Conservation (phyloP, 2,329 filamentous ascomycete genomes). For the Pseudogymnoascus sp. region DNA sequence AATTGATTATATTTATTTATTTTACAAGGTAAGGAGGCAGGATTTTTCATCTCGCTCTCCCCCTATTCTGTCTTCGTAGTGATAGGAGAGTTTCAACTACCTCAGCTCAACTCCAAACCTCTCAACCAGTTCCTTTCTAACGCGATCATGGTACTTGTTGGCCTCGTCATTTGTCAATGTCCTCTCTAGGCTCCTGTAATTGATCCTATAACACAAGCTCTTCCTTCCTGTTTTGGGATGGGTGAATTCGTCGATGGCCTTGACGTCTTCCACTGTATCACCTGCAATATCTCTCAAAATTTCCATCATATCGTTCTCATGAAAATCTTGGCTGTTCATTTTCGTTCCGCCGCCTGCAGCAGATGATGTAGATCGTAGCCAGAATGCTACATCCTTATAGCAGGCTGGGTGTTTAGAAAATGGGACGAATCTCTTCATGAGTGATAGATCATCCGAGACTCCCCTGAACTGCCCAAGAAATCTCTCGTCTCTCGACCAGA, state of each 20-base stretch:
- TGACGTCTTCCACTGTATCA: slow-evolving; percentile 80
- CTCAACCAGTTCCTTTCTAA: slow-evolving; percentile 56
- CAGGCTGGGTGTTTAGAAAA: slow-evolving; percentile 90
- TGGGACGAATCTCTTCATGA: slow-evolving; percentile 60
- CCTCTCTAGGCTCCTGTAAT: slow-evolving; percentile 85
- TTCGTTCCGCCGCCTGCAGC: slow-evolving; percentile 39
- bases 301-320: slow-evolving; percentile 98
- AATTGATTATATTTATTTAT: background rate
- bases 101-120: slow-evolving; percentile 74
- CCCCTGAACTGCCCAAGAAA: slow-evolving; percentile 81
- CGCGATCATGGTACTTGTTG: slow-evolving; percentile 64
- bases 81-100: slow-evolving; percentile 27
- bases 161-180: slow-evolving; percentile 80
- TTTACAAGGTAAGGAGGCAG: background rate
- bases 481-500: slow-evolving; percentile 81
- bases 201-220: slow-evolving; percentile 87
- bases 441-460: slow-evolving; percentile 42
- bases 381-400: slow-evolving; percentile 91
- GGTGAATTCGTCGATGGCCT: slow-evolving; percentile 74
- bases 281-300: slow-evolving; percentile 76
- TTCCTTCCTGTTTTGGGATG: slow-evolving; percentile 77
- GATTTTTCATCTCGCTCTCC: background rate
- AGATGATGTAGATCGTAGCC: slow-evolving; percentile 51
- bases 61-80: background rate
- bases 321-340: slow-evolving; percentile 49